Evolutionary conservation across 768 basidiomycete genomes (phyloP).

Genomic region (Termitomyces eurrhizus): DNA sequence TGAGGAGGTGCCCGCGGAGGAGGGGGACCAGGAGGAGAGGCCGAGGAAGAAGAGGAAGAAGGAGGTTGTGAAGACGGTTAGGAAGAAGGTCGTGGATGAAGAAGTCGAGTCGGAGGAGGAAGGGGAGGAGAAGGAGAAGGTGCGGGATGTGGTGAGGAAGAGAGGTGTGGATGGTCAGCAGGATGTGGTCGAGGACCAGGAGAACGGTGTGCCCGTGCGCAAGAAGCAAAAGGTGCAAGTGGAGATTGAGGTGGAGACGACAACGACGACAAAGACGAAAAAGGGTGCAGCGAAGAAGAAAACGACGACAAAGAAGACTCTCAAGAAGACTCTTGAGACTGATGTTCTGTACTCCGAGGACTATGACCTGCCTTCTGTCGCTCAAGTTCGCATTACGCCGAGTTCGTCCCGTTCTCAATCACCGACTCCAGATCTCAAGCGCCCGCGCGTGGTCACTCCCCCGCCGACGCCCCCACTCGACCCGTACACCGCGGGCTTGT

Average conservation of each 20-base stretch:
- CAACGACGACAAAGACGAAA: constrained; percentile 30
- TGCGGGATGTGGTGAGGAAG: constrained; percentile 41
- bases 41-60: constrained; percentile 61
- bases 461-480: constrained; percentile 50
- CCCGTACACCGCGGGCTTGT: constrained; percentile 52
- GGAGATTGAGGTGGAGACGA: constrained; percentile 19
- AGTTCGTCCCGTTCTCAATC: constrained; percentile 47
- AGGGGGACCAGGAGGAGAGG: constrained; percentile 31
- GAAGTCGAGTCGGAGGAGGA: constrained; percentile 66
- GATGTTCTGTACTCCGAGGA: constrained; percentile 49
- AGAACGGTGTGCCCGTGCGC: constrained; percentile 35
- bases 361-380: constrained; percentile 46
- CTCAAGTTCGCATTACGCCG: constrained; percentile 45
- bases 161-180: constrained; percentile 51
- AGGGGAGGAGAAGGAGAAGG: constrained; percentile 47
- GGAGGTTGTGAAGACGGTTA: constrained; percentile 34
- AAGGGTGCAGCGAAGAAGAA: constrained; percentile 34
- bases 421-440: constrained; percentile 32
- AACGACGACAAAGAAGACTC: constrained; percentile 36
- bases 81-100: constrained; percentile 31
- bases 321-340: constrained; percentile 26
- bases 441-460: constrained; percentile 29
- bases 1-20: constrained; percentile 36
- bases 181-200: constrained; percentile 31
- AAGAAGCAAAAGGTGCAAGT: constrained; percentile 38